Evolutionary conservation across 2,329 filamentous ascomycete species (phyloP), one percentile per base, ranked within the genome.

Genomic region (Teratosphaeriaceae sp.): DNA sequence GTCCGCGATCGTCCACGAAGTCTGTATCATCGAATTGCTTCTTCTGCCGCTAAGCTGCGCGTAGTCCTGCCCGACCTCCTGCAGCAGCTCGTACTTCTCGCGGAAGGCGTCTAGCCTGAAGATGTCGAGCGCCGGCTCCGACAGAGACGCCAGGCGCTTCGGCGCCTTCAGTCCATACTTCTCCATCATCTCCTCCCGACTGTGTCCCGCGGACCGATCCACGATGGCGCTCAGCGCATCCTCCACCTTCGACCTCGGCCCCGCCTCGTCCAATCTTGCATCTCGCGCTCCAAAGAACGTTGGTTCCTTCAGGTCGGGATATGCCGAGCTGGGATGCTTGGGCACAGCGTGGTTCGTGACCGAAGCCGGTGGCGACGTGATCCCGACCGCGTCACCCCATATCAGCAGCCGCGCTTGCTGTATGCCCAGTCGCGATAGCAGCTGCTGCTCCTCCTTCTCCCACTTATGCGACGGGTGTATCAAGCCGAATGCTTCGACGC

Each of bases 371-470:
- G 68, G 68, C 16, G 66, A 66, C 16, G 62, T 64, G 21, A 73
- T 65, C 19, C 69, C 69, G 11, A 72, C 60, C 4, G 65, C 64
- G 51, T 70, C 66, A n/a, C 69, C 70, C 60, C 69, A 72, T 45
- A 71, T 70, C 43, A 73, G 58, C 35, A 73, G 60, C 20, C 69
- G 61, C 27, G 67, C 67, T 52, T 73, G 70, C 50, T 72, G 66
- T 19, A 73, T 61, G 41, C 69, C 69, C 5, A 72, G 56, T 40
- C 65, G 63, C 3, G 65, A 59, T 21, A 71, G 60, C 19, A 66
- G 60, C 18, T 70, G 60, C 47, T 68, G 67, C 48, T 73, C 68
- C 12, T 60, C 57, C 45, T 62, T 64, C 30, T 68, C 62, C 51
- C 64, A 65, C 45, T 67, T 61, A 37, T 67, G 66, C 37, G 59